phyloP scores from a whole-genome alignment of 139 green algal species.

The Chlorella vulgaris region DNA sequence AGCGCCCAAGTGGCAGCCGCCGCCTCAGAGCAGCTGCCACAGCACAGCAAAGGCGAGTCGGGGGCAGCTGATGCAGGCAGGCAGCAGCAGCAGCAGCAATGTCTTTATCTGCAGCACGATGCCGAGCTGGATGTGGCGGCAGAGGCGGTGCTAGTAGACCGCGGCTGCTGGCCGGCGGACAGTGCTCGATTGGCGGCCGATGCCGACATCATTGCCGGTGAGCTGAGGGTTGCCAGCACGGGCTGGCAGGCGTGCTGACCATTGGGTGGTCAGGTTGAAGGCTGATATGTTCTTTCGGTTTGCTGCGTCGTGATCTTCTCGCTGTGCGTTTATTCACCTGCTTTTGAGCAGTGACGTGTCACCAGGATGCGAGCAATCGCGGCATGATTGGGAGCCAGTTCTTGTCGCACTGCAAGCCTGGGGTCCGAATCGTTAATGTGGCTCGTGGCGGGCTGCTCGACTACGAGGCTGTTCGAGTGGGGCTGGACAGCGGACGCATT shows the following conservation, averaged over 20 bases:
- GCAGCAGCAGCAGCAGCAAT: background rate
- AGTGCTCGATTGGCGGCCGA: constrained; percentile 13
- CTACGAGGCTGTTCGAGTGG: constrained; percentile 47
- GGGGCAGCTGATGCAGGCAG: background rate
- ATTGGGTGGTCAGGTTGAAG: no score
- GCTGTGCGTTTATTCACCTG: no score
- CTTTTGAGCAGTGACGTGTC: constrained; percentile 59
- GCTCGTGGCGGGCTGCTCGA: constrained; percentile 66
- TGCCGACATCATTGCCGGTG: constrained; percentile 32
- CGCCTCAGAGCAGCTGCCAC: background rate
- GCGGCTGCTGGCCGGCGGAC: constrained; percentile 39
- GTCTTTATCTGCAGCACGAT: background rate
- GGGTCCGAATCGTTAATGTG: constrained; percentile 68
- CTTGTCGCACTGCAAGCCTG: constrained; percentile 50
- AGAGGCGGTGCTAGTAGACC: constrained; percentile 30
- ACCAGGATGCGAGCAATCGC: constrained; percentile 39
- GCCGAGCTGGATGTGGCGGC: background rate
- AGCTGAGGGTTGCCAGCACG: background rate
- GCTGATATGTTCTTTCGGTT: no score
- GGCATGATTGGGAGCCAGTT: constrained; percentile 58
- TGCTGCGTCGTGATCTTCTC: no score
- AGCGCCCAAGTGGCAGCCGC: background rate
- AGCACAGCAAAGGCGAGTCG: background rate
- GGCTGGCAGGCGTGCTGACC: constrained; percentile 24
- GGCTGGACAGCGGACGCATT: constrained; percentile 50